Percentiles rank a stretch among this genome's conserved stretches.
Evolutionary conservation across 345 rosid genomes (phyloP).

Genomic region (Linum trigynum): DNA sequence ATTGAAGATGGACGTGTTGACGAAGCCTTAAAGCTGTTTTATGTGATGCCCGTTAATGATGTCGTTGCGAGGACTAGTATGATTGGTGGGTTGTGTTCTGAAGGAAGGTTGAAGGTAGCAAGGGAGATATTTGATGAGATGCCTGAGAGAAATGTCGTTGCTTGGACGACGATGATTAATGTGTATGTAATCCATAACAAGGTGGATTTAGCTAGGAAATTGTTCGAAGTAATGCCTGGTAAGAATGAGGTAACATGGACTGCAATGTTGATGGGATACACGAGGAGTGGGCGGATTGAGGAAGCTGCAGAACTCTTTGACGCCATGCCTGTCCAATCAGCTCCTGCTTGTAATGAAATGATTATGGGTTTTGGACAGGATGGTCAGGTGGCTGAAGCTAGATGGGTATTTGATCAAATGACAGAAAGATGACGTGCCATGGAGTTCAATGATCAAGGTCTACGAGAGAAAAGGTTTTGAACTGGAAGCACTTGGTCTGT

Average conservation of each 20-base stretch:
- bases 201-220: constrained; percentile 71
- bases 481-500: constrained; percentile 55
- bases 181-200: constrained; percentile 57
- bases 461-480: constrained; percentile 62
- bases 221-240: constrained; percentile 77
- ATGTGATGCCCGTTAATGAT: constrained; percentile 67
- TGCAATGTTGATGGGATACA: constrained; percentile 73
- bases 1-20: constrained; percentile 43
- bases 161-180: constrained; percentile 71
- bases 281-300: constrained; percentile 44
- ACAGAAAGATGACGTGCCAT: constrained; percentile 49
- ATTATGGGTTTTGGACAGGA: constrained; percentile 50
- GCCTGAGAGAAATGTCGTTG: constrained; percentile 51
- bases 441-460: constrained; percentile 67
- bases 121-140: constrained; percentile 67
- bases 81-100: constrained; percentile 61
- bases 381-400: constrained; percentile 51
- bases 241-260: constrained; percentile 81
- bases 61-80: constrained; percentile 69
- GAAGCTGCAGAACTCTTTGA: constrained; percentile 57
- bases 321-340: constrained; percentile 51
- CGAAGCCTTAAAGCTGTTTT: constrained; percentile 50
- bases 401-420: constrained; percentile 45
- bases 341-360: constrained; percentile 58
- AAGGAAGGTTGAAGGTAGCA: constrained; percentile 50